Evolutionary conservation across 257 asterid species (phyloP).

Genomic region (Leptodermis oblonga): DNA sequence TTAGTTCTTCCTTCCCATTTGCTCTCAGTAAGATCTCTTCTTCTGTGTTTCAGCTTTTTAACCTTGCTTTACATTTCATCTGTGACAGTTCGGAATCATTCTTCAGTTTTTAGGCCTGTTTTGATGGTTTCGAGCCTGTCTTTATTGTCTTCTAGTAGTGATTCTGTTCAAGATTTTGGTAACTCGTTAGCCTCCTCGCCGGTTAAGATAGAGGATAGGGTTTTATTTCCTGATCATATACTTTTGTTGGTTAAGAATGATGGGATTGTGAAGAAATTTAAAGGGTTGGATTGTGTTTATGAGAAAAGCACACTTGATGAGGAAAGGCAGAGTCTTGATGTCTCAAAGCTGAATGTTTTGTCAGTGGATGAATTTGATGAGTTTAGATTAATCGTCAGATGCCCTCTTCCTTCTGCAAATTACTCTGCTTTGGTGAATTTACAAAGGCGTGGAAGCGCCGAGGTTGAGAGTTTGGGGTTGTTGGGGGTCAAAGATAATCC

Average conservation of each 20-base stretch:
- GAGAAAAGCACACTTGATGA: slow-evolving; percentile 7
- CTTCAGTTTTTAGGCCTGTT: slow-evolving; percentile 68
- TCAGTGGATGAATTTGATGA: slow-evolving; percentile 72
- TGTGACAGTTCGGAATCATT: slow-evolving; percentile 31
- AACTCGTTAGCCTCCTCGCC: slow-evolving; percentile 28
- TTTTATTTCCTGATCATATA: slow-evolving; percentile 79
- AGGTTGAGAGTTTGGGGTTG: slow-evolving; percentile 17
- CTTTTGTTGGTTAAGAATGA: slow-evolving; percentile 39
- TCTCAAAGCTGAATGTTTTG: slow-evolving; percentile 35
- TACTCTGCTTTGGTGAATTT: slow-evolving; percentile 47
- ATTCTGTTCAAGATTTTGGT: slow-evolving; percentile 39
- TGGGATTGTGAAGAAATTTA: slow-evolving; percentile 24
- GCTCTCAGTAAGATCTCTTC: slow-evolving; percentile 61
- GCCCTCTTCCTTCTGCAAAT: slow-evolving; percentile 63
- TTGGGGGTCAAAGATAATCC: slow-evolving; percentile 27
- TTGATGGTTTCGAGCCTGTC: slow-evolving; percentile 62
- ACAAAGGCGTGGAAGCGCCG: slow-evolving; percentile 28
- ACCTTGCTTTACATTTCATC: slow-evolving; percentile 45
- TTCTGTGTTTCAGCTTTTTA: slow-evolving; percentile 49
- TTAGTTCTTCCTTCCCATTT: slow-evolving; percentile 20
- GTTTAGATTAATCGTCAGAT: slow-evolving; percentile 55
- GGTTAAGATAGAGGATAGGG: slow-evolving; percentile 53
- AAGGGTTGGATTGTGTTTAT: slow-evolving; percentile 58
- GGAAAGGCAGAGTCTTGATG: slow-evolving; percentile 14
- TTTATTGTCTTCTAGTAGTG: slow-evolving; percentile 45